These are phyloP conservation scores for Russula earlei DNA, from an alignment of 768 basidiomycete species.

Conservation along the genomic window DNA sequence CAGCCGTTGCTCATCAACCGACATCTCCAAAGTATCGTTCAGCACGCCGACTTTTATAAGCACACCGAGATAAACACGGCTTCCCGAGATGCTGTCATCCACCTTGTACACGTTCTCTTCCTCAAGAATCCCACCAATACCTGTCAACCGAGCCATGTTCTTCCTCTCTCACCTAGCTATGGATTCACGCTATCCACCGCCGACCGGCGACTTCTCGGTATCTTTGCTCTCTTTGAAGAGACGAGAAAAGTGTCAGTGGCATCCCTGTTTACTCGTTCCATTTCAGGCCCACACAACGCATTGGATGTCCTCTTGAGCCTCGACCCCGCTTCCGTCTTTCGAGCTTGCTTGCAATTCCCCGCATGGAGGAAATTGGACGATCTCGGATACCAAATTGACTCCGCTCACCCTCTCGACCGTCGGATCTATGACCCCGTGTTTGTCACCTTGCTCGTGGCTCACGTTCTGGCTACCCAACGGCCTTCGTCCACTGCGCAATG, in stretches of 20 bases:
- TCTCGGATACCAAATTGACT: constrained; percentile 23
- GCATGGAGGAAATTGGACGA: constrained; percentile 45
- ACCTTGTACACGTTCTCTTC: constrained; percentile 61
- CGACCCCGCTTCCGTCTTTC: constrained; percentile 58
- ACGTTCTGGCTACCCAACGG: constrained; percentile 49
- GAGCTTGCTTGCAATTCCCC: constrained; percentile 66
- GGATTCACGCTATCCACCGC: constrained; percentile 55
- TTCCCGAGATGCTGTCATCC: constrained; percentile 39
- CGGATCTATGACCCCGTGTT: constrained; percentile 76
- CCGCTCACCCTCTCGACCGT: constrained; percentile 25
- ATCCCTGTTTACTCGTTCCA: constrained; percentile 47
- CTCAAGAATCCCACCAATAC: constrained; percentile 69
- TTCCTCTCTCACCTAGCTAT: constrained; percentile 69
- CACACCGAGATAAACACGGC: constrained; percentile 28
- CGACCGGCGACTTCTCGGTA: constrained; percentile 59
- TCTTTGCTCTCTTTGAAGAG: constrained; percentile 71
- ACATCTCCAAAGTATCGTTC: constrained; percentile 64
- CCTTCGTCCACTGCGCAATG: constrained; percentile 60
- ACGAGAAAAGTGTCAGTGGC: constrained; percentile 58
- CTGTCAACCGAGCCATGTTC: constrained; percentile 76
- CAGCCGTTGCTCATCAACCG: constrained; percentile 67
- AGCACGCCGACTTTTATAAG: constrained; percentile 54
- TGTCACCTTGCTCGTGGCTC: constrained; percentile 53
- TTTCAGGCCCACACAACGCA: constrained; percentile 36
- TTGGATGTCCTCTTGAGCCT: constrained; percentile 63